Evolutionary conservation across 2,329 filamentous ascomycete genomes (phyloP).

Genomic region (Pseudogymnoascus sp.): DNA sequence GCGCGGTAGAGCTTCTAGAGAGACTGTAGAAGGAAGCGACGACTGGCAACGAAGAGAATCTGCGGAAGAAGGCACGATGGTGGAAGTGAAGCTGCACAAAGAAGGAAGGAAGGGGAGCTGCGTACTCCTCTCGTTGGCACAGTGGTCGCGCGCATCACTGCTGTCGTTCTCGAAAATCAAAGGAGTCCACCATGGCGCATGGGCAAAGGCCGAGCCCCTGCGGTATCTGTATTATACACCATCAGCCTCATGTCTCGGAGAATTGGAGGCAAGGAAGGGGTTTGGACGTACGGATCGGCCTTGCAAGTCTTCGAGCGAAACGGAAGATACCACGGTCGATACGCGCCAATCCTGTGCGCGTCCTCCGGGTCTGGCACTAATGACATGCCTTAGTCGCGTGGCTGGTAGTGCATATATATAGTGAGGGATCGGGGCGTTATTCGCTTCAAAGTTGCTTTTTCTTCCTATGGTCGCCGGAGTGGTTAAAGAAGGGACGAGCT

Average conservation of each 20-base stretch:
- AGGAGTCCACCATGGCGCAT: conserved; percentile 24
- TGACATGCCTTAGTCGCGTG: background rate
- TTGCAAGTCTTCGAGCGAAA: conserved; percentile 34
- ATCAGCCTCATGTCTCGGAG: background rate
- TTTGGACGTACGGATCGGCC: background rate
- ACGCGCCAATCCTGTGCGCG: conserved; percentile 22
- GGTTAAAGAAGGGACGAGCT: background rate
- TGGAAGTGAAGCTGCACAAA: background rate
- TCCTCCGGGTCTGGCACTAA: background rate
- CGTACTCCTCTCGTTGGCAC: conserved; percentile 40
- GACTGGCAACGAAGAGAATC: background rate
- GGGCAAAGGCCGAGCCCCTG: background rate
- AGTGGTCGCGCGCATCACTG: conserved; percentile 53
- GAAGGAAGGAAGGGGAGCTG: background rate
- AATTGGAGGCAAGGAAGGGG: background rate
- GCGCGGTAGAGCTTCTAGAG: conserved; percentile 10
- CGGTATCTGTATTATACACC: conserved; percentile 14
- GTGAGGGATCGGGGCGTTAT: background rate
- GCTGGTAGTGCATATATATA: background rate
- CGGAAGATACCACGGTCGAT: conserved; percentile 45
- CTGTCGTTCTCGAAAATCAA: conserved; percentile 59
- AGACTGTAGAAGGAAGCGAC: background rate
- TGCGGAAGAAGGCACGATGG: background rate
- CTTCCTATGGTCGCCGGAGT: background rate
- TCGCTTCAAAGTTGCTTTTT: conserved; percentile 6